Evolutionary conservation across 495 filamentous ascomycete species (phyloP).

Genomic region (Lophiotrema nucula): DNA sequence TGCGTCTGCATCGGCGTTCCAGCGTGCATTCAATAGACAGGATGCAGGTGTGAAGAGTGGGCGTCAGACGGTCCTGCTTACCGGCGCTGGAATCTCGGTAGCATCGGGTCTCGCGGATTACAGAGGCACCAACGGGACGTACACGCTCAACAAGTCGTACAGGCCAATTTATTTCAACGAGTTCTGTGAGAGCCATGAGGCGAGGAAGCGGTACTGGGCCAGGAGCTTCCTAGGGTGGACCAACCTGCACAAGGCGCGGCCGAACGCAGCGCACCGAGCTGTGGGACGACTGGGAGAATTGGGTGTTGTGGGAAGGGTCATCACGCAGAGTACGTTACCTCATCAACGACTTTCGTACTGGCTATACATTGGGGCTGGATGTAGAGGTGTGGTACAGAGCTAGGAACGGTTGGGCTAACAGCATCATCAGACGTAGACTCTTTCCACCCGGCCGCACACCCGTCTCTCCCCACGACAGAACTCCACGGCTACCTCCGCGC

Average conservation of each 20-base stretch:
- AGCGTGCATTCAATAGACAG: background rate
- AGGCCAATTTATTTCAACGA: slow-evolving; percentile 92
- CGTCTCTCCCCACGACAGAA: slow-evolving; percentile 71
- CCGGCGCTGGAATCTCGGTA: slow-evolving; percentile 91
- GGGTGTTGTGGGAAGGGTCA: slow-evolving; percentile 70
- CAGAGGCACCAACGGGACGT: slow-evolving; percentile 84
- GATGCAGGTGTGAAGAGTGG: background rate
- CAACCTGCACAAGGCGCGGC: slow-evolving; percentile 68
- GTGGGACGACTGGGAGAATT: slow-evolving; percentile 66
- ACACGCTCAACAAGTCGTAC: slow-evolving; percentile 83
- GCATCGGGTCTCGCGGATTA: slow-evolving; percentile 93
- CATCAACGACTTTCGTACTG: too few species aligned
- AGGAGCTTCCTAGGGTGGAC: slow-evolving; percentile 92
- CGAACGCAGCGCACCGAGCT: slow-evolving; percentile 78
- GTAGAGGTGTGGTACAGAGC: too few species aligned
- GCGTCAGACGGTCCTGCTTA: slow-evolving; percentile 70
- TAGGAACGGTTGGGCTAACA: slow-evolving; percentile 4
- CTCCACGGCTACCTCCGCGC: slow-evolving; percentile 86
- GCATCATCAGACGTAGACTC: slow-evolving; percentile 73
- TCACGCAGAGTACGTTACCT: slow-evolving; percentile 72
- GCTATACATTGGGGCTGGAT: too few species aligned
- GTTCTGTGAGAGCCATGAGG: slow-evolving; percentile 77
- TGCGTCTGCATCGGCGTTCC: background rate
- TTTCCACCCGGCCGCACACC: slow-evolving; percentile 78
- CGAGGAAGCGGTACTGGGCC: slow-evolving; percentile 94